Evolutionary conservation across 768 basidiomycete species (phyloP).

Genomic region (Rhodotorula toruloides): DNA sequence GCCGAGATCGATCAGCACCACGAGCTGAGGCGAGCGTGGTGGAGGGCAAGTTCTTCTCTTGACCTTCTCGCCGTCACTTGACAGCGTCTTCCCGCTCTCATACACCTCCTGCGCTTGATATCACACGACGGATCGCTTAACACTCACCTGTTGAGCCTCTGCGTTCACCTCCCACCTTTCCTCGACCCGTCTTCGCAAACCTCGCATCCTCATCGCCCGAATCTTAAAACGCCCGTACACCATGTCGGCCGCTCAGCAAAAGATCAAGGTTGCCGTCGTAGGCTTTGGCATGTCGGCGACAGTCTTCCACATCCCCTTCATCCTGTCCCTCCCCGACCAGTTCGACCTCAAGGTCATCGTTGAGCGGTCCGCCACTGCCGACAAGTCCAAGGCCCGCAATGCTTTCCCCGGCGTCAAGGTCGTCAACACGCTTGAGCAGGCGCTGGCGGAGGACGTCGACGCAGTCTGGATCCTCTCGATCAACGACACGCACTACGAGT

Average conservation of each 20-base stretch:
- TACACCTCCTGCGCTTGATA: too few relatives aligned
- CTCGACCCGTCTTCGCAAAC: not conserved
- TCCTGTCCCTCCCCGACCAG: constrained; percentile 61
- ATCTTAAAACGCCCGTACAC: not conserved
- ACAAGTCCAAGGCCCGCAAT: constrained; percentile 61
- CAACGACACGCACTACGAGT: constrained; percentile 65
- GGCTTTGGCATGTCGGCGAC: constrained; percentile 37
- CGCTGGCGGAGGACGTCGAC: constrained; percentile 64
- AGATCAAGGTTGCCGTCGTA: constrained; percentile 27
- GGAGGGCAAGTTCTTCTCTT: too few relatives aligned
- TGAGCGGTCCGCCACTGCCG: constrained; percentile 56
- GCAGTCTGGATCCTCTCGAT: constrained; percentile 60
- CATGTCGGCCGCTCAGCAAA: too few relatives aligned
- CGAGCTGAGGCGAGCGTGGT: too few relatives aligned
- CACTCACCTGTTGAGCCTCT: too few relatives aligned
- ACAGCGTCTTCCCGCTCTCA: too few relatives aligned
- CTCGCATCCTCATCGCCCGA: not conserved
- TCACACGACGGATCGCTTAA: too few relatives aligned
- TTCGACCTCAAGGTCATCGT: constrained; percentile 71
- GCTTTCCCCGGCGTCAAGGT: constrained; percentile 58
- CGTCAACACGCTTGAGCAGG: constrained; percentile 59
- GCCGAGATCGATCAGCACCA: too few relatives aligned
- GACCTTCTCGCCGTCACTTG: too few relatives aligned
- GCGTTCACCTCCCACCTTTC: too few relatives aligned
- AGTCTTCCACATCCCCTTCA: constrained; percentile 75